Evolutionary conservation across 2,329 filamentous ascomycete species (phyloP).

Genomic region (Graphium sp.): DNA sequence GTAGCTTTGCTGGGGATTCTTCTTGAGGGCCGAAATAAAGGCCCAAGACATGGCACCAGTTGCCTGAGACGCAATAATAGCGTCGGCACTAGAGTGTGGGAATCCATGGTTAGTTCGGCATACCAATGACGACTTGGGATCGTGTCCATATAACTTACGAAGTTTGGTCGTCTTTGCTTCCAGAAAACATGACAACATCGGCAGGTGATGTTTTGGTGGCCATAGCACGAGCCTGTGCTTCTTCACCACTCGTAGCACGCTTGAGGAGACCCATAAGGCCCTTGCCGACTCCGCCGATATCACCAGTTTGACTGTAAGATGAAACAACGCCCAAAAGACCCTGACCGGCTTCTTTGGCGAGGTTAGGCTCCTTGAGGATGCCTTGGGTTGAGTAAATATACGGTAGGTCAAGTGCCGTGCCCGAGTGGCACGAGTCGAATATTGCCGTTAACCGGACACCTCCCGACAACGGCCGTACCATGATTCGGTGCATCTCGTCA

Average conservation of each 20-base stretch:
- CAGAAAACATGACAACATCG: conserved; percentile 95
- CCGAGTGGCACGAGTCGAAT: conserved; percentile 51
- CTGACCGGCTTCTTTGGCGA: conserved; percentile 51
- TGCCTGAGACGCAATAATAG: conserved; percentile 76
- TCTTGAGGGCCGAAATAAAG: conserved; percentile 82
- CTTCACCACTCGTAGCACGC: conserved; percentile 67
- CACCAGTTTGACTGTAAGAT: conserved; percentile 43
- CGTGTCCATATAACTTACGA: conserved; percentile 43
- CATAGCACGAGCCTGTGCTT: conserved; percentile 64
- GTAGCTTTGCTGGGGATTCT: conserved; percentile 96
- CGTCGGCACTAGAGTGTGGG: conserved; percentile 54
- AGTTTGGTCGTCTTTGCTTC: conserved; percentile 92
- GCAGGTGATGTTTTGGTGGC: conserved; percentile 87
- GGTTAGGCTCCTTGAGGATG: conserved; percentile 50
- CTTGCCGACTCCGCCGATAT: conserved; percentile 67
- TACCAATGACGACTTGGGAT: conserved; percentile 11
- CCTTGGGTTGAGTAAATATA: conserved; percentile 56
- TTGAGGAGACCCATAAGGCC: conserved; percentile 75
- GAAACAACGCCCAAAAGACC: conserved; percentile 43
- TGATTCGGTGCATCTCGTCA: conserved; percentile 66
- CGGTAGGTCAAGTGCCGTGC: conserved; percentile 47
- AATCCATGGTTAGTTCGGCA: conserved; percentile 1
- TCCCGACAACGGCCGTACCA: conserved; percentile 38
- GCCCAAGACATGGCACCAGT: conserved; percentile 98
- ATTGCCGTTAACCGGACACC: conserved; percentile 45